These are phyloP conservation scores for Penicillium decumbens DNA, from an alignment of 2,329 filamentous ascomycete species.

Conservation along the genomic window DNA sequence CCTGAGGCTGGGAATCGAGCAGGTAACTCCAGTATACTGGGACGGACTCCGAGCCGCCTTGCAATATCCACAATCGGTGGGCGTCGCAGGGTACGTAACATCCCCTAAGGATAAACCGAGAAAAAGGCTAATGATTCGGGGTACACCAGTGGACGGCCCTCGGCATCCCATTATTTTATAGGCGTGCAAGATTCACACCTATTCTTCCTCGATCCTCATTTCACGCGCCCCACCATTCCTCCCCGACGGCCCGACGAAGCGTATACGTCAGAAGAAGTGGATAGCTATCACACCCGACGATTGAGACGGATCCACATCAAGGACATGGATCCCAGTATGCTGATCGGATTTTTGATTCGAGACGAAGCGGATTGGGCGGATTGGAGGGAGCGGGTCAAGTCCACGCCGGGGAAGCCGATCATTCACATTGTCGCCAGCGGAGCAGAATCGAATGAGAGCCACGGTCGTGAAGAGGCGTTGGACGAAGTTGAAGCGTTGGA, in stretches of 20 bases:
- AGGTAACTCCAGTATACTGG: constrained; percentile 92
- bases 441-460: constrained; percentile 50
- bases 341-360: constrained; percentile 85
- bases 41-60: constrained; percentile 81
- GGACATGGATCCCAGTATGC: constrained; percentile 97
- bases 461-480: constrained; percentile 67
- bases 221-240: constrained; percentile 70
- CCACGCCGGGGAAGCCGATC: constrained; percentile 75
- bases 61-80: constrained; percentile 87
- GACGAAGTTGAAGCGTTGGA: constrained; percentile 89
- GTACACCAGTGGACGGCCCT: constrained; percentile 70
- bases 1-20: constrained; percentile 85
- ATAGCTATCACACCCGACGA: constrained; percentile 81
- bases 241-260: constrained; percentile 50
- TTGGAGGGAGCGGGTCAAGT: constrained; percentile 72
- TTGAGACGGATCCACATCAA: constrained; percentile 75
- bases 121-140: constrained; percentile 8
- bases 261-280: constrained; percentile 66
- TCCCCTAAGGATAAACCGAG: neutral
- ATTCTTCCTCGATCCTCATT: constrained; percentile 94
- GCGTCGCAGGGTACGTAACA: constrained; percentile 74
- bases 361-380: constrained; percentile 76
- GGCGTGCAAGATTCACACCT: constrained; percentile 70
- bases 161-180: constrained; percentile 77
- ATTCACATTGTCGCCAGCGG: constrained; percentile 76